Evolutionary conservation across 495 filamentous ascomycete genomes (phyloP), one percentile per base, ranked within the genome.

Genomic region (Hypoxylon crocopeplum): DNA sequence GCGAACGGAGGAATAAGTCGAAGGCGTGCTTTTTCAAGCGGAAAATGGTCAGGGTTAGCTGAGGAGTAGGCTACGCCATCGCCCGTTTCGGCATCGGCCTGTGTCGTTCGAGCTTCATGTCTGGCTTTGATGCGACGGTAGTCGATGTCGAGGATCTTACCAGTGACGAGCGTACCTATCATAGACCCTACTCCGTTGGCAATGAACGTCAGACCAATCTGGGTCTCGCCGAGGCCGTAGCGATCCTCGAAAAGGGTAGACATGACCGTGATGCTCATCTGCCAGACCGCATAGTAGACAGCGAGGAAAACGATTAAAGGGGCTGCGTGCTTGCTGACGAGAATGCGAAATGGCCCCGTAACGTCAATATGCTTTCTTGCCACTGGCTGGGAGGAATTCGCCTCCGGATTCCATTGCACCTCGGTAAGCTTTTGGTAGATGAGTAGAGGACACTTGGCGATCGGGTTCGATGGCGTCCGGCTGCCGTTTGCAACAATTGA

Each of bases 241-340:
- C 60, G 40, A 1, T 52, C 62, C 24, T 71, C 65, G 65, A 79
- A 83, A 7, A 84, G 71, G 8, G 78, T 73, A 0, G 81, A 80
- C 75, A 82, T 79, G 27, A 76, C 75, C 0, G 81, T 80, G 47
- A 82, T 82, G 54, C 71, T 79, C 78, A 84, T 83, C 48, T 83
- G 80, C 81, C 81, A 84, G 25, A 79, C 74, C 11, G 81, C 73
- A 56, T 83, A 83, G 62, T 81, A 79, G 0, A 82, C 59, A 1
- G 77, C 74, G 17, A 81, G 66, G 48, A 80, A 85, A 12, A 79
- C 7, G 25, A 82, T 77, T n/a, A 81, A 75, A 3, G 77, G 77
- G 0, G 72, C 56, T 19, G 76, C 73, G 20, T 72, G 63, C 41
- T 74, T 77, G 62, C 69, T 77, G n/a, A 69, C 39, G 12, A 80